Percentiles rank a stretch among this genome's conserved stretches.
Evolutionary conservation across 495 filamentous ascomycete species (phyloP).

Genomic region (Pseudomonodictys pantanalensis): DNA sequence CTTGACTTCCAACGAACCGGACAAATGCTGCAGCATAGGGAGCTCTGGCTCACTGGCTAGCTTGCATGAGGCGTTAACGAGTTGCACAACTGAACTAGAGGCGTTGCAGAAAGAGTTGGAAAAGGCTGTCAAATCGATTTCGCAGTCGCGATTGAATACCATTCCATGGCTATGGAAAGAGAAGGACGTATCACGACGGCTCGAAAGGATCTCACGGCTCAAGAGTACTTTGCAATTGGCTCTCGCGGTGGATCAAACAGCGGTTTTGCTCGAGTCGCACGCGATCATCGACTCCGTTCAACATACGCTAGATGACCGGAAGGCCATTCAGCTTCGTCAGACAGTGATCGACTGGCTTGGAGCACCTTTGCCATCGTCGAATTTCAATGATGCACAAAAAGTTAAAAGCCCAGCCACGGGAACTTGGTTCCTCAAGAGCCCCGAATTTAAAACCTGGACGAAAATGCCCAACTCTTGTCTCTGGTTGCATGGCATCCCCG

Average conservation of each 20-base stretch:
- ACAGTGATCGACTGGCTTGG: not conserved
- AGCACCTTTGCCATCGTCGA: not conserved
- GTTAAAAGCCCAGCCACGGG: not conserved
- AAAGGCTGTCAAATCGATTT: not conserved
- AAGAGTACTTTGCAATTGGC: slow-evolving; percentile 3
- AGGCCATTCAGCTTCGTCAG: no score
- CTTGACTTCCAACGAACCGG: no score
- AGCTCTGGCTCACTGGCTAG: no score
- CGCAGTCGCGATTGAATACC: not conserved
- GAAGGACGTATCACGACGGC: slow-evolving; percentile 1
- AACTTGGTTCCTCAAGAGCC: not conserved
- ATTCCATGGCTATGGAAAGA: slow-evolving; percentile 10
- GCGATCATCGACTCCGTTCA: not conserved
- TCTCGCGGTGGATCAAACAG: slow-evolving; percentile 8
- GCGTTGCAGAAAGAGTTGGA: not conserved
- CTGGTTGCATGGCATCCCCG: not conserved
- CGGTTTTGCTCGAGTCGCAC: not conserved
- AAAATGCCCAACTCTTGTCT: not conserved
- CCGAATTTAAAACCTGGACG: not conserved
- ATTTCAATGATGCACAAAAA: not conserved
- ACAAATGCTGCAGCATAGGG: no score
- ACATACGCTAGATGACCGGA: no score
- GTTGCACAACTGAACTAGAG: not conserved
- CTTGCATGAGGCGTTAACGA: not conserved
- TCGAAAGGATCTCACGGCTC: not conserved